A percentile compares a stretch with the other conserved stretches of the same genome.
phyloP scores from a whole-genome alignment of 1,284 basidiomycete genomes.

The Ceratobasidium sp. region DNA sequence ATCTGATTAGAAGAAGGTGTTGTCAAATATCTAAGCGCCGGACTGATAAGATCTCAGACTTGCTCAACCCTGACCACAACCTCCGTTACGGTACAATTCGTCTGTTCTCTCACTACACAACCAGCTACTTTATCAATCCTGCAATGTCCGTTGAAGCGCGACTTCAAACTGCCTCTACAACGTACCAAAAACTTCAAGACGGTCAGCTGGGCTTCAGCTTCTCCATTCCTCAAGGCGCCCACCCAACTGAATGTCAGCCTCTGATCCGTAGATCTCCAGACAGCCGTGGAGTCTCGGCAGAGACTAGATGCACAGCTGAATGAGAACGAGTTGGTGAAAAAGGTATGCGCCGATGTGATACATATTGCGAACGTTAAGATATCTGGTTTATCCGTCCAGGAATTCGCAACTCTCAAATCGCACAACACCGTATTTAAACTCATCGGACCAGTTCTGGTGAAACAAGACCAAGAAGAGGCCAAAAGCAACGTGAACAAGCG shows the following conservation, averaged over 20 bases:
- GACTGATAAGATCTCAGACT: slow-evolving; percentile 12
- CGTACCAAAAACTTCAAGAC: slow-evolving; percentile 84
- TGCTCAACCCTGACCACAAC: not conserved
- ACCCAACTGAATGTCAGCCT: not conserved
- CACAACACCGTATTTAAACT: slow-evolving; percentile 93
- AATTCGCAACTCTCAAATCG: slow-evolving; percentile 82
- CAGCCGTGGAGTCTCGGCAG: slow-evolving; percentile 83
- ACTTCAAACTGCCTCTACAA: slow-evolving; percentile 75
- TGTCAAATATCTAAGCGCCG: slow-evolving; percentile 15
- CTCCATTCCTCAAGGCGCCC: not conserved
- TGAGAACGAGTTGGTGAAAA: slow-evolving; percentile 93
- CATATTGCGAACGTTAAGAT: not conserved
- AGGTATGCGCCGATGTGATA: slow-evolving; percentile 66
- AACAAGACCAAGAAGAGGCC: slow-evolving; percentile 92
- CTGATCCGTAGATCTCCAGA: slow-evolving; percentile 69
- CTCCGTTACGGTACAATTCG: not conserved
- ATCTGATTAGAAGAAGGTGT: too few relatives aligned
- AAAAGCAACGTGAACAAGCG: slow-evolving; percentile 92
- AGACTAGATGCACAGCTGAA: slow-evolving; percentile 88
- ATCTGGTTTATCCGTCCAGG: slow-evolving; percentile 64
- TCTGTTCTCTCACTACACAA: too few relatives aligned
- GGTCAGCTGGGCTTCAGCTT: slow-evolving; percentile 55
- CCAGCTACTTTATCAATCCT: not conserved
- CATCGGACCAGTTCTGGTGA: slow-evolving; percentile 90
- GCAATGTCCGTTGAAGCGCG: slow-evolving; percentile 59